Conservation (phyloP, 1,284 basidiomycete genomes). For the Amylostereum areolatum region DNA sequence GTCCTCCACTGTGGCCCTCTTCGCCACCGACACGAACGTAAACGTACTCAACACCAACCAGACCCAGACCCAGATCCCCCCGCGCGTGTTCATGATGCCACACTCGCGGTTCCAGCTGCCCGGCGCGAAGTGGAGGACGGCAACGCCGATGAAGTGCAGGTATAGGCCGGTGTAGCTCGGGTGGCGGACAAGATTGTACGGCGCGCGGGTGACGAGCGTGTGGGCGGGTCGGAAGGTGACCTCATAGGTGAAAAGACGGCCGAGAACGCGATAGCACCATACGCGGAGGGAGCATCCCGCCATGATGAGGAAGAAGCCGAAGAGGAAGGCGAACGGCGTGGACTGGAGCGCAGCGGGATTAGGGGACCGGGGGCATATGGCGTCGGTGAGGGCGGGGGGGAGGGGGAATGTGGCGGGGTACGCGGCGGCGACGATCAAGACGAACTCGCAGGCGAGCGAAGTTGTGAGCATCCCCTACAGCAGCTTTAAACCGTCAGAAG, state of each 20-base stretch:
- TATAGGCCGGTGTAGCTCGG: background rate
- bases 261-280: background rate
- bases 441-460: background rate
- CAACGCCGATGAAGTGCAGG: background rate
- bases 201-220: background rate
- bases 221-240: background rate
- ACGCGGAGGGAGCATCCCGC: background rate
- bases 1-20: background rate
- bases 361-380: background rate
- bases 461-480: background rate
- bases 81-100: background rate
- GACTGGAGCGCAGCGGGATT: background rate
- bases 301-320: background rate
- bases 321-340: background rate
- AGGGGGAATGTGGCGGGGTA: background rate
- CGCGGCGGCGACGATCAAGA: background rate
- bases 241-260: background rate
- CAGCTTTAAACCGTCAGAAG: background rate
- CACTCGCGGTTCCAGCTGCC: background rate
- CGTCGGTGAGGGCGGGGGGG: background rate
- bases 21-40: background rate
- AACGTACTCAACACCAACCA: background rate
- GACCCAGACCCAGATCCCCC: background rate
- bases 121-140: background rate
- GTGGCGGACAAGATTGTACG: background rate